Evolutionary conservation across 2,329 filamentous ascomycete genomes (phyloP).

Genomic region (Stachybotrys chartarum): DNA sequence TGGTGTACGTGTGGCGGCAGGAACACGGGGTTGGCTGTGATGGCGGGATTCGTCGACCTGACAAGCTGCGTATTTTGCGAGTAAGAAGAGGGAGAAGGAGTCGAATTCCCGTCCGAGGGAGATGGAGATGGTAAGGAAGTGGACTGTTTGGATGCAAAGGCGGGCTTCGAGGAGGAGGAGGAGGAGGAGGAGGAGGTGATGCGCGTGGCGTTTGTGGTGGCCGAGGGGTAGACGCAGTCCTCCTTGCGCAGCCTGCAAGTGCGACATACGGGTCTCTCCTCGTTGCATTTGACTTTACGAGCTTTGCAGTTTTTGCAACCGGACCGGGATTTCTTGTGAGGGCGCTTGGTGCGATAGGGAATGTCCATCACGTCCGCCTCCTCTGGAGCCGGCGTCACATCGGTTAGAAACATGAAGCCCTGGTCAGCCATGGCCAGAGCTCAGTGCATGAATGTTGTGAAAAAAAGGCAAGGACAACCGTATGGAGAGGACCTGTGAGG

Average conservation of each 20-base stretch:
- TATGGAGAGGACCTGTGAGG: too few species aligned
- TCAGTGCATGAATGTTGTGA: background rate
- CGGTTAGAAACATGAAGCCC: conserved; percentile 3
- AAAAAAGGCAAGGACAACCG: background rate
- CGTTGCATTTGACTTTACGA: conserved; percentile 50
- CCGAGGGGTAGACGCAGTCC: conserved; percentile 36
- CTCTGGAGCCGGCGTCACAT: background rate
- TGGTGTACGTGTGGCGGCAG: conserved; percentile 25
- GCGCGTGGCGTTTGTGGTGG: conserved; percentile 1
- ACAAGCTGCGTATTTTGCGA: background rate
- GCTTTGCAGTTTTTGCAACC: conserved; percentile 49
- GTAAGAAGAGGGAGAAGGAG: background rate
- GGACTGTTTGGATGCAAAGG: background rate
- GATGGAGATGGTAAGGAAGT: background rate
- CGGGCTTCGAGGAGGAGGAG: background rate
- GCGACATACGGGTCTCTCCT: conserved; percentile 40
- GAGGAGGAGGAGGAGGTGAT: background rate
- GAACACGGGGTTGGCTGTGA: conserved; percentile 18
- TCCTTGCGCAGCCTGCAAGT: conserved; percentile 40
- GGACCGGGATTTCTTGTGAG: conserved; percentile 47
- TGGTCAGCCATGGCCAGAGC: background rate
- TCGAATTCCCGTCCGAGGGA: background rate
- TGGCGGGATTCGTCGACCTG: conserved; percentile 5
- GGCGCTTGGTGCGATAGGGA: conserved; percentile 37
- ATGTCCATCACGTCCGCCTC: background rate